Evolutionary conservation across 768 basidiomycete species (phyloP).

Genomic region (Mycena belliarum): DNA sequence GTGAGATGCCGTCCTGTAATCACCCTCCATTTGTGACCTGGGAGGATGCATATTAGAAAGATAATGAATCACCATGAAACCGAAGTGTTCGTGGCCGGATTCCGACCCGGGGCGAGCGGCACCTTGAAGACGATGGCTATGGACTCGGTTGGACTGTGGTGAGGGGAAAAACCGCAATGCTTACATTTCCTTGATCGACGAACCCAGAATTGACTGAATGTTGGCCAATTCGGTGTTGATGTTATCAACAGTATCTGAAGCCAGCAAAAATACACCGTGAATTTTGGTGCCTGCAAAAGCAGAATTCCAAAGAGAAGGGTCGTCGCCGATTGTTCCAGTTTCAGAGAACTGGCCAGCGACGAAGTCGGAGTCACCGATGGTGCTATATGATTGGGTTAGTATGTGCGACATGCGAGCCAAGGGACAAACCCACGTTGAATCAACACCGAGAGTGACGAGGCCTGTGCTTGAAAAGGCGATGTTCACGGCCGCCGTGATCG

Average conservation of each 20-base stretch:
- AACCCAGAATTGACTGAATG: slow-evolving; percentile 23
- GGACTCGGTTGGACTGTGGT: neutral
- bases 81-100: slow-evolving; percentile 31
- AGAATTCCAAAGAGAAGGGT: slow-evolving; percentile 20
- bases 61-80: slow-evolving; percentile 20
- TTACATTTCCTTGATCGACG: slow-evolving; percentile 22
- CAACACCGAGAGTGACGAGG: slow-evolving; percentile 19
- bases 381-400: neutral
- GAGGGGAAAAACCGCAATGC: neutral
- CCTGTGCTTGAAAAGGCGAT: slow-evolving; percentile 26
- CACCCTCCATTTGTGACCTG: neutral
- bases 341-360: slow-evolving; percentile 10
- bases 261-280: slow-evolving; percentile 27
- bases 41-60: neutral
- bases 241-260: slow-evolving; percentile 24
- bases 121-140: slow-evolving; percentile 22
- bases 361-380: slow-evolving; percentile 20
- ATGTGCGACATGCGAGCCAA: neutral
- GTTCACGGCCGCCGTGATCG: slow-evolving; percentile 27
- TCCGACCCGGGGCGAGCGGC: slow-evolving; percentile 27
- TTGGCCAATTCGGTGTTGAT: slow-evolving; percentile 21
- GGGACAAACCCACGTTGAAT: neutral
- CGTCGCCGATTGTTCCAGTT: slow-evolving; percentile 13
- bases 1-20: slow-evolving; percentile 24
- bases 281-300: slow-evolving; percentile 23